Conservation (phyloP, 352 stramenopile species). For the Plasmopara halstedii region DNA sequence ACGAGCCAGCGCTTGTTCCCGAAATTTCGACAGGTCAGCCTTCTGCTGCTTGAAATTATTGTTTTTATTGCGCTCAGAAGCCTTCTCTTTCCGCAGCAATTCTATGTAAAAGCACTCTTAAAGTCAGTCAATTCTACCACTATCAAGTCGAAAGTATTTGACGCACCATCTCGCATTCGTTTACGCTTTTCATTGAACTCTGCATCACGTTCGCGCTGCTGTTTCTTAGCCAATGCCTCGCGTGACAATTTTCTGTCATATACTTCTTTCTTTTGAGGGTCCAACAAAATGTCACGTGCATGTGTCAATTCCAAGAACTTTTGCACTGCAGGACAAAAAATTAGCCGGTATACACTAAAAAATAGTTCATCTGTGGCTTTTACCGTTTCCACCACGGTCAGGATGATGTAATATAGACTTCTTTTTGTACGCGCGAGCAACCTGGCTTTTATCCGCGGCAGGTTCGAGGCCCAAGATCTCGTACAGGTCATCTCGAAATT, state of each 20-base stretch:
- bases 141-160: too few relatives aligned
- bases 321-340: conserved; percentile 33
- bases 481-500: conserved; percentile 55
- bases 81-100: conserved; percentile 51
- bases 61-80: conserved; percentile 32
- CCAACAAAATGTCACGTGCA: conserved; percentile 63
- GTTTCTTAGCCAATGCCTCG: conserved; percentile 52
- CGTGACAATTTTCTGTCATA: conserved; percentile 75
- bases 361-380: background rate
- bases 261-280: conserved; percentile 71
- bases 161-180: conserved; percentile 56
- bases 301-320: conserved; percentile 80
- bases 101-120: conserved; percentile 20
- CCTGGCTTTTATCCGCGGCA: conserved; percentile 51
- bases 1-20: conserved; percentile 39
- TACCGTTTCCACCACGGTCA: conserved; percentile 74
- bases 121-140: background rate
- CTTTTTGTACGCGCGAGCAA: conserved; percentile 80
- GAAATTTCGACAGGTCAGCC: conserved; percentile 43
- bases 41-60: conserved; percentile 22
- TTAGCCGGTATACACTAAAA: background rate
- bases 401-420: conserved; percentile 72
- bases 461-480: conserved; percentile 66
- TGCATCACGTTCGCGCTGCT: conserved; percentile 55
- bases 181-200: conserved; percentile 49